Percentiles rank a stretch among this genome's conserved stretches.
phyloP scores from a whole-genome alignment of 768 basidiomycete genomes.

The Auriscalpium vulgare region DNA sequence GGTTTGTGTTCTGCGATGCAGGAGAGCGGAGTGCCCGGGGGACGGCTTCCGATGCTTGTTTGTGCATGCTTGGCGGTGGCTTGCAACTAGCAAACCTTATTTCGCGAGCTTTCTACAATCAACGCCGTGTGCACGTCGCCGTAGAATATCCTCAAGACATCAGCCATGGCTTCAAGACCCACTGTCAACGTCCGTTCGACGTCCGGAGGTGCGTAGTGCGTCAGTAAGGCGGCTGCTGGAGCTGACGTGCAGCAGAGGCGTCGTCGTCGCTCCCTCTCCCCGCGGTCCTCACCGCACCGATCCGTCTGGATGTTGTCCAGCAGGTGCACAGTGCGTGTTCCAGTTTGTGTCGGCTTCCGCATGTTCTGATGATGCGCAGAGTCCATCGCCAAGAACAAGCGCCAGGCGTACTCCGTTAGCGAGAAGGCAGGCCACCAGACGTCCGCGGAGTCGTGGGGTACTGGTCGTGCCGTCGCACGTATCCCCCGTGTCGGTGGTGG shows the following conservation, averaged over 20 bases:
- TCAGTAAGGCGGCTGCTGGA: neutral
- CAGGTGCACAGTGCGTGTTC: constrained; percentile 94
- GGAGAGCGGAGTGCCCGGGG: too few species aligned
- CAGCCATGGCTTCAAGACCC: constrained; percentile 82
- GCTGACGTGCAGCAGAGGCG: constrained; percentile 38
- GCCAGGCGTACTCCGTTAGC: constrained; percentile 94
- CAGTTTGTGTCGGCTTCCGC: neutral
- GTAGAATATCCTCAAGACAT: constrained; percentile 1
- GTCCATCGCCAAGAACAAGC: constrained; percentile 96
- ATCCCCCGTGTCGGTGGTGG: constrained; percentile 99
- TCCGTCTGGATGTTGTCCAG: constrained; percentile 95
- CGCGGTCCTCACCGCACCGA: constrained; percentile 95
- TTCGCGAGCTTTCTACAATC: neutral
- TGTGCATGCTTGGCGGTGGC: constrained; percentile 1
- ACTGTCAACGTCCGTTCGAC: constrained; percentile 79
- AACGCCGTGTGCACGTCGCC: neutral
- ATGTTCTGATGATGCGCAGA: constrained; percentile 41
- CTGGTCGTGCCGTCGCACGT: constrained; percentile 99
- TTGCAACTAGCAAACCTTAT: constrained; percentile 17
- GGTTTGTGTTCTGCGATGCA: too few species aligned
- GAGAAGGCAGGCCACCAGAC: constrained; percentile 99
- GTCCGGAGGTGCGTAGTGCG: constrained; percentile 51
- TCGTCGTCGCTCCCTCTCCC: constrained; percentile 88
- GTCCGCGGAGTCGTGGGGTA: constrained; percentile 99
- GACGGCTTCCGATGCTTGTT: neutral